Conservation (phyloP, 2,329 filamentous ascomycete genomes). For the Ophiocordyceps australis region DNA sequence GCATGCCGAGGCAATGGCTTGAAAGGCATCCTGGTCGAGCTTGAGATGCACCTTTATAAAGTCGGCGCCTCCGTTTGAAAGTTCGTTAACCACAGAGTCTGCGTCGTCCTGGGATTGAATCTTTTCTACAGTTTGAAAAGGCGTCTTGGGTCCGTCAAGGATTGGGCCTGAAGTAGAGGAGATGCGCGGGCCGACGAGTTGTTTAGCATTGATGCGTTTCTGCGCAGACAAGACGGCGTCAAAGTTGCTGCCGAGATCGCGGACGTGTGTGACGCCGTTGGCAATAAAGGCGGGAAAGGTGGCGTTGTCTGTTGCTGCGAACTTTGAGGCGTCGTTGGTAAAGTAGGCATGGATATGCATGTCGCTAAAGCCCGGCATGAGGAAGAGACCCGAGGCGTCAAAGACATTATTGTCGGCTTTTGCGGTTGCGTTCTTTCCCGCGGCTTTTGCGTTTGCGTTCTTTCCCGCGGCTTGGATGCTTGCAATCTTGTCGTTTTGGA, state of each 20-base stretch:
- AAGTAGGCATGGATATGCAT: slow-evolving; percentile 1
- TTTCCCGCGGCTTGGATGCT: no score
- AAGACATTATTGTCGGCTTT: no score
- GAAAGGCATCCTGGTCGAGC: not conserved
- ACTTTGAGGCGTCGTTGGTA: not conserved
- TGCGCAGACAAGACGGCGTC: not conserved
- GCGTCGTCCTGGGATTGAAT: not conserved
- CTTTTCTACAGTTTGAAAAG: not conserved
- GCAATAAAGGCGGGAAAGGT: not conserved
- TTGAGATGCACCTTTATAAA: slow-evolving; percentile 1
- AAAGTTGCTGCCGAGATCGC: slow-evolving; percentile 1
- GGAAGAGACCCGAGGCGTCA: no score
- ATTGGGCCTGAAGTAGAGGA: slow-evolving; percentile 1
- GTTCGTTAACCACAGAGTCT: not conserved
- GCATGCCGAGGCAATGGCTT: not conserved
- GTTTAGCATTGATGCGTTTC: not conserved
- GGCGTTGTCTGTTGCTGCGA: not conserved
- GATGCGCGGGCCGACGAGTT: slow-evolving; percentile 1
- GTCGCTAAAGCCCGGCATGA: slow-evolving; percentile 1
- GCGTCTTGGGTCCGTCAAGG: not conserved
- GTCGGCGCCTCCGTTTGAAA: not conserved
- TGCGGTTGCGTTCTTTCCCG: no score
- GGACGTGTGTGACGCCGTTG: slow-evolving; percentile 1
- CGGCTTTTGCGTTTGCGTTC: no score
- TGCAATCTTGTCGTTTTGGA: no score